Evolutionary conservation across 2,329 filamentous ascomycete species (phyloP).

Genomic region (Aspergillus caelatus): DNA sequence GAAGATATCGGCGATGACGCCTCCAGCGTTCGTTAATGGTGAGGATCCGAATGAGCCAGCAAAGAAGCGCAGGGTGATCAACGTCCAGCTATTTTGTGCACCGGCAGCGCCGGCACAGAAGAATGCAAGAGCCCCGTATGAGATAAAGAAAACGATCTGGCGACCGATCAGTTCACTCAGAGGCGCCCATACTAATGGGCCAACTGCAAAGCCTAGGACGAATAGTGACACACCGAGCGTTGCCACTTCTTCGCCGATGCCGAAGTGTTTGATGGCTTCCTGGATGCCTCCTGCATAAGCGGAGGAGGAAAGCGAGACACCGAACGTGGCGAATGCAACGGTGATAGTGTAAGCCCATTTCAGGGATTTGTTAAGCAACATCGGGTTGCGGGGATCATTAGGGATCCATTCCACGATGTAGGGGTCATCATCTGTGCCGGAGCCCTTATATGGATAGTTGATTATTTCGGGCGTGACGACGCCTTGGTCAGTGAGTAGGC

Average conservation of each 20-base stretch:
- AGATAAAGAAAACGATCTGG: constrained; percentile 55
- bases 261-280: constrained; percentile 59
- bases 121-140: constrained; percentile 58
- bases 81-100: constrained; percentile 57
- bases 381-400: constrained; percentile 68
- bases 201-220: constrained; percentile 63
- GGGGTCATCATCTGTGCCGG: constrained; percentile 68
- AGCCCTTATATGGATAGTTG: constrained; percentile 59
- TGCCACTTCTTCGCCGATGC: constrained; percentile 55
- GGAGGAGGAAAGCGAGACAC: constrained; percentile 69
- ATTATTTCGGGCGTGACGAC: constrained; percentile 61
- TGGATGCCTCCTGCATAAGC: constrained; percentile 45
- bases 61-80: constrained; percentile 68
- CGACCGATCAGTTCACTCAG: constrained; percentile 66
- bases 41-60: constrained; percentile 62
- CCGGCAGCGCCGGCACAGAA: constrained; percentile 64
- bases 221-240: constrained; percentile 67
- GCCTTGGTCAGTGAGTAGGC: constrained; percentile 60
- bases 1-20: constrained; percentile 63
- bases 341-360: constrained; percentile 70
- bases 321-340: constrained; percentile 68
- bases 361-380: constrained; percentile 57
- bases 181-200: constrained; percentile 68
- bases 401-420: constrained; percentile 70
- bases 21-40: constrained; percentile 47